Percentiles rank a stretch among this genome's conserved stretches.
Conservation (phyloP, 208 protist species). For the Trypanosoma theileri region DNA sequence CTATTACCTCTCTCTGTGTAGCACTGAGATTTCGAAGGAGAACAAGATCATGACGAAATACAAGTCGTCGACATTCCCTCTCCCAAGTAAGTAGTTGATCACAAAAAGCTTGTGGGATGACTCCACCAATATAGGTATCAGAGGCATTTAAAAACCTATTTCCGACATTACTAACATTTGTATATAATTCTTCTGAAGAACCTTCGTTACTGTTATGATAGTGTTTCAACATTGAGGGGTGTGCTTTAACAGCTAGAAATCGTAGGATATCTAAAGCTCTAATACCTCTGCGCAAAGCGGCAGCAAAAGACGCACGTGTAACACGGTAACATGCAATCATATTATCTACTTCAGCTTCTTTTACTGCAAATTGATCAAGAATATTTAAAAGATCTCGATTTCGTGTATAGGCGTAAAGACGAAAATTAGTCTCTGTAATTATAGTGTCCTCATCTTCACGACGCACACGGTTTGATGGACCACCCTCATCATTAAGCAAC, state of each 20-base stretch:
- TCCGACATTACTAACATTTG: not conserved
- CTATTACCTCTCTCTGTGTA: slow-evolving; percentile 52
- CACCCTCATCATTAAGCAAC: slow-evolving; percentile 35
- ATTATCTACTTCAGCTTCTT: slow-evolving; percentile 62
- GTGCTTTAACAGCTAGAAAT: slow-evolving; percentile 84
- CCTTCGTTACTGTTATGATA: slow-evolving; percentile 29
- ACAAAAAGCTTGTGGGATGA: slow-evolving; percentile 87
- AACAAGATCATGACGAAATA: slow-evolving; percentile 69
- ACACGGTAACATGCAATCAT: slow-evolving; percentile 82
- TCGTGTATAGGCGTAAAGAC: slow-evolving; percentile 85
- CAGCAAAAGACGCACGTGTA: slow-evolving; percentile 76
- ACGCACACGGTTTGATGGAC: slow-evolving; percentile 28
- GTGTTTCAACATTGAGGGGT: slow-evolving; percentile 76
- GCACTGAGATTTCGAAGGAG: slow-evolving; percentile 67
- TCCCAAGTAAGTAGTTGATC: slow-evolving; percentile 90
- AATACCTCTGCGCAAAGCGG: slow-evolving; percentile 75
- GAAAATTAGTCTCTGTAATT: slow-evolving; percentile 91
- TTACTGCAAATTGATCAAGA: slow-evolving; percentile 76
- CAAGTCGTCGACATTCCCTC: slow-evolving; percentile 75
- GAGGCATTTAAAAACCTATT: slow-evolving; percentile 9
- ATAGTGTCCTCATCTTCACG: slow-evolving; percentile 90
- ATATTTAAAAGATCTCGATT: slow-evolving; percentile 78
- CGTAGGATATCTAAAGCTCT: slow-evolving; percentile 70
- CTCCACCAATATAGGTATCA: slow-evolving; percentile 18
- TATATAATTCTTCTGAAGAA: not conserved